Evolutionary conservation across 2,329 filamentous ascomycete genomes (phyloP).

Genomic region (Fusarium torulosum): DNA sequence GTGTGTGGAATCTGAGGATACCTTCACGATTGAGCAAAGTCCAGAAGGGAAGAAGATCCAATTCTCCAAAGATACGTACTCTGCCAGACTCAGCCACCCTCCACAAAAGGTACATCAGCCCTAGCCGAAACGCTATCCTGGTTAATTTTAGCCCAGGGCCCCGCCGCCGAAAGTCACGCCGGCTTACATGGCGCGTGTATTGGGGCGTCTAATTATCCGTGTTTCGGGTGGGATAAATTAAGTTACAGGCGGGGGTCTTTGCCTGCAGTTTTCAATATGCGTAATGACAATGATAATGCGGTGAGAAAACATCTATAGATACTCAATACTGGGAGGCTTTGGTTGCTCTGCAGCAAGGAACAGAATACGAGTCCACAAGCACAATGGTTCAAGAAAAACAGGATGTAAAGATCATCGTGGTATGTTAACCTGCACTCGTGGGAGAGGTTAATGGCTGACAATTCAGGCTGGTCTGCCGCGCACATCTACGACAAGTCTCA

Average conservation of each 20-base stretch:
- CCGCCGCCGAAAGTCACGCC: constrained; percentile 3
- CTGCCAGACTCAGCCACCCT: not conserved
- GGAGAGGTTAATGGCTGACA: not conserved
- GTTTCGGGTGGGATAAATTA: not conserved
- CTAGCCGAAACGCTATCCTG: constrained; percentile 15
- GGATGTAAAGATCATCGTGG: constrained; percentile 37
- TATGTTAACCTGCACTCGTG: constrained; percentile 2
- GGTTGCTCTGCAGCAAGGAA: not conserved
- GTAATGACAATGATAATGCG: not conserved
- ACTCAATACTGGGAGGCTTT: not conserved
- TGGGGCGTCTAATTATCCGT: not conserved
- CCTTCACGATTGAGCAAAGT: not conserved
- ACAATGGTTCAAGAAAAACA: constrained; percentile 10
- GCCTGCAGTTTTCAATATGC: not conserved
- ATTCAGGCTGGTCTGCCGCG: constrained; percentile 33
- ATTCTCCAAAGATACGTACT: constrained; percentile 1
- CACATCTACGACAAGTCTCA: constrained; percentile 38
- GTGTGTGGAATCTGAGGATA: not conserved
- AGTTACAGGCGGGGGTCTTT: not conserved
- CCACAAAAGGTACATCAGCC: constrained; percentile 4
- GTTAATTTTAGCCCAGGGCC: constrained; percentile 1
- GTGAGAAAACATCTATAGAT: constrained; percentile 12
- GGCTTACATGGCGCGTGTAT: not conserved
- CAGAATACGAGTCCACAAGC: not conserved
- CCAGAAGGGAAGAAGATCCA: not conserved